phyloP scores from a whole-genome alignment of 2,329 filamentous ascomycete species.

The Dothiorella sarmentorum region DNA sequence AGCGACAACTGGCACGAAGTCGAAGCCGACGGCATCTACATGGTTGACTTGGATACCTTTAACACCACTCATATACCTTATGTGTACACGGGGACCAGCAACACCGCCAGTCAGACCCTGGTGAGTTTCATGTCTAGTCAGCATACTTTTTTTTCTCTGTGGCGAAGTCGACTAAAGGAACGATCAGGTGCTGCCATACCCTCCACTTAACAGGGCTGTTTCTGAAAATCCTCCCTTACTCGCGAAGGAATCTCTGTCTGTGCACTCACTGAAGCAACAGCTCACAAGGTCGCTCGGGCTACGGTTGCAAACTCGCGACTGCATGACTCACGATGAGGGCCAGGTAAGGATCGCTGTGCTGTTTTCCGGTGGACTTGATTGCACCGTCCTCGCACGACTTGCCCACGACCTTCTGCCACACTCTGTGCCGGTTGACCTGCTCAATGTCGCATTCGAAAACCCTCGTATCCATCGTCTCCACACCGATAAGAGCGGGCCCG shows the following conservation, averaged over 20 bases:
- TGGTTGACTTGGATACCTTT: slow-evolving; percentile 51
- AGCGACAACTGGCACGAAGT: slow-evolving; percentile 68
- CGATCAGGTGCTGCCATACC: slow-evolving; percentile 8
- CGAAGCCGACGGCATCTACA: slow-evolving; percentile 77
- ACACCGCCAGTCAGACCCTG: not conserved
- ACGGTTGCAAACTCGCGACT: not conserved
- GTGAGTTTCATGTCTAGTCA: not conserved
- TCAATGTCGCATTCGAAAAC: slow-evolving; percentile 98
- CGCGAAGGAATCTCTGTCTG: slow-evolving; percentile 12
- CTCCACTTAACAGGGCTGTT: not conserved
- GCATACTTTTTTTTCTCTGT: not conserved
- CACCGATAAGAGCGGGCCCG: slow-evolving; percentile 23
- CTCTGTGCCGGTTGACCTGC: slow-evolving; percentile 71
- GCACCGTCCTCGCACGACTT: slow-evolving; percentile 79
- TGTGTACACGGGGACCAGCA: not conserved
- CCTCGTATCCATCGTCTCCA: slow-evolving; percentile 57
- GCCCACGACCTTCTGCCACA: slow-evolving; percentile 70
- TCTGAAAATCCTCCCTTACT: not conserved
- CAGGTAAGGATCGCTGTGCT: slow-evolving; percentile 67
- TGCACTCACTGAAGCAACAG: slow-evolving; percentile 40
- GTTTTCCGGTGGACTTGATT: slow-evolving; percentile 94
- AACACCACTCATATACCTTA: not conserved
- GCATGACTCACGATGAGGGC: not conserved
- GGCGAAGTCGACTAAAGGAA: not conserved
- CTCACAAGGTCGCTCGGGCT: slow-evolving; percentile 19